Conservation (phyloP, 1,284 basidiomycete genomes). For the Neonothopanus nambi region DNA sequence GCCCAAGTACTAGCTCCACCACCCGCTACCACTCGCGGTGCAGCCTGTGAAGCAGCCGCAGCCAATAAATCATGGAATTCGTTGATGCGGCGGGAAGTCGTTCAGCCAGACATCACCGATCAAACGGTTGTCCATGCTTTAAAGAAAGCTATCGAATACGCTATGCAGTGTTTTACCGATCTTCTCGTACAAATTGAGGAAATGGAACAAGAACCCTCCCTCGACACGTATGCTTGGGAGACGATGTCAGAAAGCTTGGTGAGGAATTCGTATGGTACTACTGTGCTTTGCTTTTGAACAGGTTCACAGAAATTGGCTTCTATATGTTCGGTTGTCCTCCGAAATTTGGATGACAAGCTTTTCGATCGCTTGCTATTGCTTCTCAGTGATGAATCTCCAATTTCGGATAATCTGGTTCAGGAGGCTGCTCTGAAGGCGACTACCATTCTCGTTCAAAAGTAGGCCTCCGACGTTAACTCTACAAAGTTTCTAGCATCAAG, state of each 20-base stretch:
- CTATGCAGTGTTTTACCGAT: conserved; percentile 74
- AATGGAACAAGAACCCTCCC: conserved; percentile 73
- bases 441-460: conserved; percentile 84
- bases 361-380: conserved; percentile 74
- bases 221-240: conserved; percentile 86
- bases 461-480: conserved; percentile 19
- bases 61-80: conserved; percentile 80
- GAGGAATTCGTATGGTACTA: conserved; percentile 21
- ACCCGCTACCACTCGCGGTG: conserved; percentile 27
- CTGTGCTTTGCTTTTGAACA: not conserved
- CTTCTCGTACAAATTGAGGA: conserved; percentile 74
- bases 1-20: conserved; percentile 71
- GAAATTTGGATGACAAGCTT: conserved; percentile 69
- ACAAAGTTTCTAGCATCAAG: not conserved
- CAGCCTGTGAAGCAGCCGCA: conserved; percentile 68
- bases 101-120: conserved; percentile 39
- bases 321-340: conserved; percentile 77
- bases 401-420: conserved; percentile 81
- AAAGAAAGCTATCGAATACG: conserved; percentile 52
- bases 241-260: conserved; percentile 85
- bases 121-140: conserved; percentile 45
- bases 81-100: conserved; percentile 54
- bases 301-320: conserved; percentile 79
- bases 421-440: conserved; percentile 84
- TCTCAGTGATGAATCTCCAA: conserved; percentile 79